A percentile compares a stretch with the other conserved stretches of the same genome.
Conservation (phyloP, 1,284 basidiomycete genomes). For the Fomes fomentarius region DNA sequence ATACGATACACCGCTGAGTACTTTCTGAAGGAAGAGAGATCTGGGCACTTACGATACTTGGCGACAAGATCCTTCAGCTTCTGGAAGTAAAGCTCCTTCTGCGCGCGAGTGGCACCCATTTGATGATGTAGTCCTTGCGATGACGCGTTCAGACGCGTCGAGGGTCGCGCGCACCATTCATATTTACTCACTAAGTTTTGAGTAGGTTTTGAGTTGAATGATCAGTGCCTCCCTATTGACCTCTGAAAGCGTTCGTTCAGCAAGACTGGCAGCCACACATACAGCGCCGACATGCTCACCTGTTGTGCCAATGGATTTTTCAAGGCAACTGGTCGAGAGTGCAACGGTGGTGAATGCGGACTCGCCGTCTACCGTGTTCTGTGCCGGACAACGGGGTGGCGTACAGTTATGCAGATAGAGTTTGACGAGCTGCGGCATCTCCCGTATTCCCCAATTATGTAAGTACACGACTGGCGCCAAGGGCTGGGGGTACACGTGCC, state of each 20-base stretch:
- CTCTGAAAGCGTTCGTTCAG: constrained; percentile 47
- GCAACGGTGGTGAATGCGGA: constrained; percentile 9
- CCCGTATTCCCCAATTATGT: no score
- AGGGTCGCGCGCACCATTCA: constrained; percentile 23
- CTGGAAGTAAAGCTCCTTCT: constrained; percentile 93
- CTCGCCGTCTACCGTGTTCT: constrained; percentile 1
- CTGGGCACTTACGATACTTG: constrained; percentile 76
- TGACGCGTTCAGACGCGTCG: constrained; percentile 6
- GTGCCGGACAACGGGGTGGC: constrained; percentile 21
- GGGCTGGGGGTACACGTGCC: no score
- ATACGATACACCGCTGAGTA: background rate
- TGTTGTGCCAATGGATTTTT: constrained; percentile 86
- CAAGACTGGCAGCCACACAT: background rate
- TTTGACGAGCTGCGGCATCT: constrained; percentile 22
- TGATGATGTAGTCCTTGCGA: constrained; percentile 34
- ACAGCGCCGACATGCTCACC: constrained; percentile 29
- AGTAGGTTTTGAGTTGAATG: constrained; percentile 10
- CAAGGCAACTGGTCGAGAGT: constrained; percentile 60
- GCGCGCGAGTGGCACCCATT: constrained; percentile 92
- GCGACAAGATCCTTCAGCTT: constrained; percentile 94
- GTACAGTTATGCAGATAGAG: constrained; percentile 34
- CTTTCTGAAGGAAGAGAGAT: background rate
- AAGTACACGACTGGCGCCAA: no score
- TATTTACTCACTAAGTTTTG: constrained; percentile 30
- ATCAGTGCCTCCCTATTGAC: constrained; percentile 85